Evolutionary conservation across 495 filamentous ascomycete genomes (phyloP).

Genomic region (Penicillium cosmopolitanum): DNA sequence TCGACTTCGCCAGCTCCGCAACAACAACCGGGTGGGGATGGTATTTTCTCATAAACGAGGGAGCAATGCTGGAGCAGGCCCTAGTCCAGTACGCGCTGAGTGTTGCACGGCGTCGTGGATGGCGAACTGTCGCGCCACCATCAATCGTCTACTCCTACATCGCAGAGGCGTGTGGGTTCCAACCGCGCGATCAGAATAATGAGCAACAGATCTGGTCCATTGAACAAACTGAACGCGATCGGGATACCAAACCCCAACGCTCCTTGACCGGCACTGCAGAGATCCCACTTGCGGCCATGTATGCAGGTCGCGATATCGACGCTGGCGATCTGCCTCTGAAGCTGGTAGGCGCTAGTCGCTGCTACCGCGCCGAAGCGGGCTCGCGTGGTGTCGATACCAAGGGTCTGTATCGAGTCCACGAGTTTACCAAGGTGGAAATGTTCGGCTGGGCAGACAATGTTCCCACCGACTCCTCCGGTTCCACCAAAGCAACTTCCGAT

Average conservation of each 20-base stretch:
- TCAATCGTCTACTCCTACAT: constrained; percentile 93
- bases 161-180: constrained; percentile 87
- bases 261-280: constrained; percentile 87
- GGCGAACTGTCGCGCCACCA: constrained; percentile 77
- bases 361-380: constrained; percentile 93
- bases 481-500: constrained; percentile 37
- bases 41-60: constrained; percentile 92
- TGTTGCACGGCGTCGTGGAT: constrained; percentile 70
- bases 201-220: constrained; percentile 90
- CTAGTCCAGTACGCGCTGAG: constrained; percentile 82
- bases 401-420: constrained; percentile 96
- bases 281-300: constrained; percentile 91
- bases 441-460: constrained; percentile 74
- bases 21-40: constrained; percentile 91
- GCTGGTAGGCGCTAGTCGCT: constrained; percentile 79
- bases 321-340: constrained; percentile 70
- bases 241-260: constrained; percentile 63
- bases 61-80: constrained; percentile 88
- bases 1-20: constrained; percentile 83
- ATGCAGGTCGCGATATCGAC: constrained; percentile 70
- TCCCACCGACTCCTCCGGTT: constrained; percentile 32
- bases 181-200: constrained; percentile 84
- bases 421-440: constrained; percentile 98
- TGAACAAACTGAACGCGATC: constrained; percentile 63
- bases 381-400: constrained; percentile 87